Base-by-base conservation (phyloP, 176 grass and related monocot genomes). In the Tillandsia leiboldiana region DNA sequence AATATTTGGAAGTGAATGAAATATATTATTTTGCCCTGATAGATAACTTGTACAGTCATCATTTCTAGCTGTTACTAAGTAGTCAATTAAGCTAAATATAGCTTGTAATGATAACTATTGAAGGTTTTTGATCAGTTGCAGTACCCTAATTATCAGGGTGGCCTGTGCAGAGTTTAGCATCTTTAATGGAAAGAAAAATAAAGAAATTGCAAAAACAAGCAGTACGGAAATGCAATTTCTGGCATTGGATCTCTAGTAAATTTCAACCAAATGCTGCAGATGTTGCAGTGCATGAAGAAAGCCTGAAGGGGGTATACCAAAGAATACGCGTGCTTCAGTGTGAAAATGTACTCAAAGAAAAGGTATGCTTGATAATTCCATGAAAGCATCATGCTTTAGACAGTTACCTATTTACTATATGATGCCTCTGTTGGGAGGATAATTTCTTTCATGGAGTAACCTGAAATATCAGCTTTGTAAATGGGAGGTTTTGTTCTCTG, bases 271-370 rank as follows among this genome's bases (percentile, higher is more conserved):
- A 81, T 72, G 23, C 23, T 56, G 76, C 68, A 63, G 69, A 79
- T 68, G 24, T 70, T 67, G 53, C 2, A n/a, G 69, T 51, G 11
- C 62, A 79, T 63, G 85, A 91, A 83, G 74, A 82, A 61, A 91
- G 76, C 50, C 70, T 88, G 22, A 75, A 88, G 72, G 68, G 81
- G 26, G 27, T 83, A 23, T 48, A 72, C 48, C 70, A 75, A 20
- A 78, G 69, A 49, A 88, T 96, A 56, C 84, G 77, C 17, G 54
- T 72, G 20, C 73, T 81, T 17, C 87, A 88, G 42, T 87, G 77
- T 83, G 83, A 82, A 71, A 91, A 81, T 73, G 79, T 83, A 51
- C 74, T 96, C 27, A 78, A 86, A 67, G 68, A 85, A 52, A 91
- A 91, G 84, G 85, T 88, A 12, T 64, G 9, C 50, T 42, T 51